Evolutionary conservation across 1,284 basidiomycete species (phyloP).

Genomic region (Puccinia coronata): DNA sequence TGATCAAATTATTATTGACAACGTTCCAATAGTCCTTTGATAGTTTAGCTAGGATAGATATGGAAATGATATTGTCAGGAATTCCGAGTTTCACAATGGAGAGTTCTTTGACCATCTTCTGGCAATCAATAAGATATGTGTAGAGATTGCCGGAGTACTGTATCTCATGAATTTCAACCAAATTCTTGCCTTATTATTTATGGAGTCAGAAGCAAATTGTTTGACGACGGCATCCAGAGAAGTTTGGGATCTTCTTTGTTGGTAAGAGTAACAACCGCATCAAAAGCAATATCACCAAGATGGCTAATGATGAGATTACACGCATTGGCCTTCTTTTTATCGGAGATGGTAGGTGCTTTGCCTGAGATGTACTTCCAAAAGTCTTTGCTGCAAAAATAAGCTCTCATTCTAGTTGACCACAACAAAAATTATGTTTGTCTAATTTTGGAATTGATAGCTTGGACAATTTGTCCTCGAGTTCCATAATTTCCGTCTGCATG

Average conservation of each 20-base stretch:
- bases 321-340: background rate
- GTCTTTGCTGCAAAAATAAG: background rate
- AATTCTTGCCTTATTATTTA: constrained; percentile 11
- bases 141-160: background rate
- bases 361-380: background rate
- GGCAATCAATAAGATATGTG: background rate
- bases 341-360: background rate
- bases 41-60: background rate
- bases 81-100: too few relatives aligned
- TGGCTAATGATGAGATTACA: background rate
- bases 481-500: background rate
- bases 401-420: background rate
- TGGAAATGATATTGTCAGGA: too few relatives aligned
- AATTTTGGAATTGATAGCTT: background rate
- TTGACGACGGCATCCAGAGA: too few relatives aligned
- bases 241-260: background rate
- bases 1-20: background rate
- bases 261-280: background rate
- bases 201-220: background rate
- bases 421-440: background rate
- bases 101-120: too few relatives aligned
- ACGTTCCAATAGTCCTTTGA: background rate
- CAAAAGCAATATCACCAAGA: background rate
- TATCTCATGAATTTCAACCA: constrained; percentile 7
- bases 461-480: background rate